phyloP scores from a whole-genome alignment of 129 eudicot species.

The Ambrosia artemisiifolia region DNA sequence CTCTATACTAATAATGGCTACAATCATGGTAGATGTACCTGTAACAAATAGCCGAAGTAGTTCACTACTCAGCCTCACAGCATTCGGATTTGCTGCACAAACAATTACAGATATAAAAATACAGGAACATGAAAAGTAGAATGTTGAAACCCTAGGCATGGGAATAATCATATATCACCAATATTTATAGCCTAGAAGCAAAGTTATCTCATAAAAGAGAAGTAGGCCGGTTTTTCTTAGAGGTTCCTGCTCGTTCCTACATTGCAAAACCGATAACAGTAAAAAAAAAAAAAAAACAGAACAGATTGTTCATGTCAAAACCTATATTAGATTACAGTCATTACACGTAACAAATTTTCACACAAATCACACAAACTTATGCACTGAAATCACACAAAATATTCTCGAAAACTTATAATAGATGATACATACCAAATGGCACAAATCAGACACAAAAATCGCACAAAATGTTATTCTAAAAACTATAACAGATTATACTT shows the following conservation, averaged over 20 bases:
- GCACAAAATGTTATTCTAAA: too few species aligned
- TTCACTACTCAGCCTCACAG: slow-evolving; percentile 85
- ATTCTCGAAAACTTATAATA: too few species aligned
- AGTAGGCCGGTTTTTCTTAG: slow-evolving; percentile 68
- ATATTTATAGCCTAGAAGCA: neutral
- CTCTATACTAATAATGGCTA: neutral
- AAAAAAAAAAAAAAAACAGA: neutral
- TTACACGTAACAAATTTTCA: neutral
- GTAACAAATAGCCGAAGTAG: slow-evolving; percentile 73
- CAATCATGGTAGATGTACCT: slow-evolving; percentile 41
- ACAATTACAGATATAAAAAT: neutral
- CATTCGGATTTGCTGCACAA: slow-evolving; percentile 73
- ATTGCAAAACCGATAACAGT: slow-evolving; percentile 12
- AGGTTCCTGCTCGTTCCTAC: slow-evolving; percentile 63
- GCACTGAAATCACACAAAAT: too few species aligned
- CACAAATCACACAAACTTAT: too few species aligned
- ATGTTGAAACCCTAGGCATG: neutral
- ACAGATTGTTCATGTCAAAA: neutral
- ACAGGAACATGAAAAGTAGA: neutral
- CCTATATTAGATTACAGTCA: neutral
- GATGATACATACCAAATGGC: too few species aligned
- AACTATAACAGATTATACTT: too few species aligned
- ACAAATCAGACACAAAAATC: too few species aligned
- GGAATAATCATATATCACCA: neutral
- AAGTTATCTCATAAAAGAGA: slow-evolving; percentile 14